These are phyloP conservation scores for Corchorus capsularis DNA, from an alignment of 345 rosid species.

Conservation along the genomic window DNA sequence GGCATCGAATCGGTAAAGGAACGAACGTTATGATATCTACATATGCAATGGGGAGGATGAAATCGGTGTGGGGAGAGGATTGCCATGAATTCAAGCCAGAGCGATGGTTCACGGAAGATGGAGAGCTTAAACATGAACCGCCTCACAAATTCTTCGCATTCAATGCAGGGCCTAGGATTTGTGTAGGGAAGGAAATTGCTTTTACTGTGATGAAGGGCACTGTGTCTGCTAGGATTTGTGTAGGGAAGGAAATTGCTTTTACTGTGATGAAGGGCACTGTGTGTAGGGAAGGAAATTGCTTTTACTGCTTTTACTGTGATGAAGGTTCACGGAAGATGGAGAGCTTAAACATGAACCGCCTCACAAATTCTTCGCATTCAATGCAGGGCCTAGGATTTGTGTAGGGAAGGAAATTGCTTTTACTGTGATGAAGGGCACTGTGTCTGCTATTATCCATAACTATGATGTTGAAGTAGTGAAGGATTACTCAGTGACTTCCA, in stretches of 20 bases:
- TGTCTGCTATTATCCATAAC: neutral
- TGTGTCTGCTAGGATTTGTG: slow-evolving; percentile 26
- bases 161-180: slow-evolving; percentile 37
- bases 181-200: slow-evolving; percentile 33
- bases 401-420: slow-evolving; percentile 29
- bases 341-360: slow-evolving; percentile 25
- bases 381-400: slow-evolving; percentile 40
- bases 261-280: too few relatives aligned
- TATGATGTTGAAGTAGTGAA: too few relatives aligned
- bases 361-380: slow-evolving; percentile 33
- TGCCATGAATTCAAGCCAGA: slow-evolving; percentile 34
- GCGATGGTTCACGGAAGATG: neutral
- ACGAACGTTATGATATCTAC: too few relatives aligned
- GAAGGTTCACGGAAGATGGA: too few relatives aligned
- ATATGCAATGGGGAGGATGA: slow-evolving; percentile 10
- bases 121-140: slow-evolving; percentile 25
- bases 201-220: neutral
- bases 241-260: slow-evolving; percentile 29
- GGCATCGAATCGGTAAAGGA: slow-evolving; percentile 13
- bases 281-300: too few relatives aligned
- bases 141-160: slow-evolving; percentile 34
- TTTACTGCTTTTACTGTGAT: too few relatives aligned
- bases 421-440: neutral
- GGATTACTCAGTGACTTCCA: too few relatives aligned
- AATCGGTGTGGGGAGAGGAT: slow-evolving; percentile 32